phyloP scores from a whole-genome alignment of 2,329 filamentous ascomycete species.

The Onygenales sp. region DNA sequence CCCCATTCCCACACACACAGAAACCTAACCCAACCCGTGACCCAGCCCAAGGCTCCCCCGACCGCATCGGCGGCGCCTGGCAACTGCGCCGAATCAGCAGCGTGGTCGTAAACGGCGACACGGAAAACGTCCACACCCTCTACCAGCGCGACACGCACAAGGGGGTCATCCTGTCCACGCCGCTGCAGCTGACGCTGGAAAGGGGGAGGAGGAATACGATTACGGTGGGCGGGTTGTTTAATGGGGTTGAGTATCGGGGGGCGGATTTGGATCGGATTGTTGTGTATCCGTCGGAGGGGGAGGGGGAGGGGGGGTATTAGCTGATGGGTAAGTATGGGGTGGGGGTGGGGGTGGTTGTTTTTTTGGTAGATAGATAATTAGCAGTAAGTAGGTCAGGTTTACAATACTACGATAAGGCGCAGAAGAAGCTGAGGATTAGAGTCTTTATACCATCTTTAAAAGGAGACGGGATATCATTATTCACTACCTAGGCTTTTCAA shows the following conservation, averaged over 20 bases:
- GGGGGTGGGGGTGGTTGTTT: too few species aligned
- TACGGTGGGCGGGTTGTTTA: constrained; percentile 47
- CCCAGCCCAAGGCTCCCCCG: constrained; percentile 43
- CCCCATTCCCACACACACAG: constrained; percentile 6
- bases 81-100: constrained; percentile 51
- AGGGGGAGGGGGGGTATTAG: not conserved
- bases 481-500: too few species aligned
- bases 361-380: too few species aligned
- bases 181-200: constrained; percentile 44
- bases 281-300: constrained; percentile 47
- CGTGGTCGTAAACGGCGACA: constrained; percentile 48
- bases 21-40: constrained; percentile 1
- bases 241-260: constrained; percentile 48
- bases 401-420: too few species aligned
- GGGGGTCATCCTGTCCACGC: constrained; percentile 50
- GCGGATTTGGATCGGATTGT: constrained; percentile 52
- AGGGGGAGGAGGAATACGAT: constrained; percentile 48
- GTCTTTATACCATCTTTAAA: too few species aligned
- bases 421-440: too few species aligned
- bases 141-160: constrained; percentile 50
- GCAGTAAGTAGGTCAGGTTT: too few species aligned
- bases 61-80: constrained; percentile 52
- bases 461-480: too few species aligned
- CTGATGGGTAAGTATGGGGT: too few species aligned
- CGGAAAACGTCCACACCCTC: constrained; percentile 40